Evolutionary conservation across 805 yeast genomes (phyloP).

Genomic region (Metschnikowia sp.): DNA sequence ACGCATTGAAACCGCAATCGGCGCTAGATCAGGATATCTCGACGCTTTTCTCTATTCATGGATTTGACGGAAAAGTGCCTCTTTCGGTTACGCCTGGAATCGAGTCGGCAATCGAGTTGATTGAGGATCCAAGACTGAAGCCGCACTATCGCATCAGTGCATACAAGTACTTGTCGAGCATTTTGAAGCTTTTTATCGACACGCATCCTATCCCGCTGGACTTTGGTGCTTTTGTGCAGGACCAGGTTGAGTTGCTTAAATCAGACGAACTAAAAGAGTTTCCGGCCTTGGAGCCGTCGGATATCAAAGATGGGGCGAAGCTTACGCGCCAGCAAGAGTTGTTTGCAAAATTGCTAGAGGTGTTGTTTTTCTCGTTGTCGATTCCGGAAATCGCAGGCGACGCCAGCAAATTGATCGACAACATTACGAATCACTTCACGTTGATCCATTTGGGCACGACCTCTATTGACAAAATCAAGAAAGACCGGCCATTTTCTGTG

Average conservation of each 20-base stretch:
- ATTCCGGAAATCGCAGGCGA: constrained; percentile 69
- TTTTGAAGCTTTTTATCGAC: constrained; percentile 66
- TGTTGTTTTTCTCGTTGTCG: constrained; percentile 72
- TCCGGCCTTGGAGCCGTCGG: constrained; percentile 38
- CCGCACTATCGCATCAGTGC: constrained; percentile 74
- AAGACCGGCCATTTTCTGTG: constrained; percentile 67
- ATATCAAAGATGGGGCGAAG: constrained; percentile 45
- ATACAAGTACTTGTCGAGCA: constrained; percentile 63
- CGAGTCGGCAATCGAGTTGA: constrained; percentile 67
- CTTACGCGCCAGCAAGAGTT: constrained; percentile 63
- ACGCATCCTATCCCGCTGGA: constrained; percentile 46
- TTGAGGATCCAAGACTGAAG: constrained; percentile 64
- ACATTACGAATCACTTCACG: constrained; percentile 75
- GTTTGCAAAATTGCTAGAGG: constrained; percentile 59
- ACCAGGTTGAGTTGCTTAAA: constrained; percentile 46
- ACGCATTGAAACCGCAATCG: constrained; percentile 54
- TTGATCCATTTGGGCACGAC: constrained; percentile 74
- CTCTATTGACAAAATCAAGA: constrained; percentile 62
- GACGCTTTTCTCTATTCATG: constrained; percentile 69
- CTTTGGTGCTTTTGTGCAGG: constrained; percentile 42
- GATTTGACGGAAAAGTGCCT: constrained; percentile 55
- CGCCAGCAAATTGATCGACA: constrained; percentile 57
- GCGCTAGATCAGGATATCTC: constrained; percentile 64
- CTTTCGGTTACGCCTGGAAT: constrained; percentile 83
- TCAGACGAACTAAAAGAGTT: constrained; percentile 34